Evolutionary conservation across 371 early-diverging fungal genomes (phyloP).

Genomic region (Mucor mucedo): DNA sequence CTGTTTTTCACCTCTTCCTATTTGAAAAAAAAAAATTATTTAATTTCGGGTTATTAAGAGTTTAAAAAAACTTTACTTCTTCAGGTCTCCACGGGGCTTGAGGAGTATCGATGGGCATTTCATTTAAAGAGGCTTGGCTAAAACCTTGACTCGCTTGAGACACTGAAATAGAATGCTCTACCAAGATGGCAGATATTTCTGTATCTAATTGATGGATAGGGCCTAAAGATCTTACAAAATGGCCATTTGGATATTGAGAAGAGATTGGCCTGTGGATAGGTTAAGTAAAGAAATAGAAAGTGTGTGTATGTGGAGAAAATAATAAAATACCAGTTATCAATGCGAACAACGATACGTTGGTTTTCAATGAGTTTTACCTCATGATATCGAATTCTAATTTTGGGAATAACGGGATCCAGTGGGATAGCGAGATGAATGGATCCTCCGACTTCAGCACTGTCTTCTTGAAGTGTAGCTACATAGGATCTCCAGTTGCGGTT

Average conservation of each 20-base stretch:
- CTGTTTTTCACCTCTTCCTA: conserved; percentile 58
- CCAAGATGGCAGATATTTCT: conserved; percentile 78
- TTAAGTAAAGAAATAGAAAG: conserved; percentile 7
- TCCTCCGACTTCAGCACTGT: conserved; percentile 61
- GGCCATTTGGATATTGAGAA: conserved; percentile 87
- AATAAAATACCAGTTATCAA: conserved; percentile 80
- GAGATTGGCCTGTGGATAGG: conserved; percentile 51
- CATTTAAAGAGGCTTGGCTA: conserved; percentile 67
- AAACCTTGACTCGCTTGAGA: conserved; percentile 74
- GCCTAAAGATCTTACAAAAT: conserved; percentile 83
- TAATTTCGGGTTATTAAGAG: not conserved
- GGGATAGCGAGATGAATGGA: conserved; percentile 80
- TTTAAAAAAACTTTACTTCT: conserved; percentile 18
- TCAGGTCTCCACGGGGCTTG: conserved; percentile 64
- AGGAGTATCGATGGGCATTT: conserved; percentile 69
- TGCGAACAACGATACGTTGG: conserved; percentile 86
- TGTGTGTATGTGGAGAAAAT: not conserved
- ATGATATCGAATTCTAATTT: conserved; percentile 88
- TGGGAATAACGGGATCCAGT: conserved; percentile 84
- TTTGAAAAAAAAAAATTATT: not conserved
- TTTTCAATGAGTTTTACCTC: conserved; percentile 71
- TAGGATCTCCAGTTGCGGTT: conserved; percentile 90
- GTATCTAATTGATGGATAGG: conserved; percentile 74
- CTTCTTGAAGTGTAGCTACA: conserved; percentile 85
- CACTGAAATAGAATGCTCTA: conserved; percentile 78